Evolutionary conservation across 345 rosid genomes (phyloP), one percentile per base, ranked within the genome.

Genomic region (Corymbia maculata): DNA sequence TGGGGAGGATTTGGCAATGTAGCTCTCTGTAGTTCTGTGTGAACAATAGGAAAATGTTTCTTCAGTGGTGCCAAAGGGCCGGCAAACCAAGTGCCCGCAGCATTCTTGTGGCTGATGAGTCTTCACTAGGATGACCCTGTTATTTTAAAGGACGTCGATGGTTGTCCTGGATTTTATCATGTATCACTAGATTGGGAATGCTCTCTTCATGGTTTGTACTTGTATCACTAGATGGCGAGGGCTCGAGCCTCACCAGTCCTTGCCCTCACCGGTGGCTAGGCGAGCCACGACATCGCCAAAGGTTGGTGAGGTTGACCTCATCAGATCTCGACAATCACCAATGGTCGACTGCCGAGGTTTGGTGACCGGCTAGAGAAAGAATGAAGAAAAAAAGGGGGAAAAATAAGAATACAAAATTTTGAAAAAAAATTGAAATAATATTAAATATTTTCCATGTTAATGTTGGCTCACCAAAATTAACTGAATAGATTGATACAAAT

Each of bases 331-430:
- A 9, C 26, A 55, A 55, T 53, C 22, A 26, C 26, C 10, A 19
- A 1, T 55, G 2, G 61, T 0, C 2, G 1, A 12, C 22, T 1
- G 28, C 8, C 2, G 1, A 22, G 61, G 61, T 55, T 55, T 0
- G 24, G 0, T 11, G 5, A 55, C 11, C 6, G 8, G 4, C 61
- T 9, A 3, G 0, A 55, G 0, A 0, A 55, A 55, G 28, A 55
- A 55, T 5, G 5, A 55, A 55, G 12, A 12, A 0, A 55, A 55
- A 12, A 47, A 47, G 49, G 49, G 10, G 21, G 21, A 52, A 52
- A 7, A 8, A 4, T 22, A 21, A 55, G 26, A 4, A 55, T 26
- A 55, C n/a, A n/a, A n/a, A n/a, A n/a, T n/a, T n/a, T n/a, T n/a
- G n/a, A n/a, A 55, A 36, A 36, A 36, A 36, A 36, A 36, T 36